Conservation (phyloP, 2,329 filamentous ascomycete genomes). For the Scopulariopsis brevicaulis region DNA sequence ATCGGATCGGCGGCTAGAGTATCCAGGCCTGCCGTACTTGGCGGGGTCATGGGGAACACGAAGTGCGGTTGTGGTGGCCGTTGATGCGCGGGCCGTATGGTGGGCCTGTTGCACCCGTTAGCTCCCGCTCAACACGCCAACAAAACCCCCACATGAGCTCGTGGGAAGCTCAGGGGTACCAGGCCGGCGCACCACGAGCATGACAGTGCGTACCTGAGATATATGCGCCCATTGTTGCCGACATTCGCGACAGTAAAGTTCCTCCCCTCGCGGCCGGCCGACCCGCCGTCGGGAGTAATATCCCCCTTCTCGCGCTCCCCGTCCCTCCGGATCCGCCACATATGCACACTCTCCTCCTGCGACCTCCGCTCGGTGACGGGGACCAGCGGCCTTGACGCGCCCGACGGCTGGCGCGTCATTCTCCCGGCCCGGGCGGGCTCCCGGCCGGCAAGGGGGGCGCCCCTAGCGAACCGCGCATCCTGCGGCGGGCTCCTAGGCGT, state of each 20-base stretch:
- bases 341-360: constrained; percentile 24
- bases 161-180: not conserved
- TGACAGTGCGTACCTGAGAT: constrained; percentile 52
- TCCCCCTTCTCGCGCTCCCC: constrained; percentile 43
- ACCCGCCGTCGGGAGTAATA: constrained; percentile 47
- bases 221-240: constrained; percentile 73
- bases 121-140: not conserved
- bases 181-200: not conserved
- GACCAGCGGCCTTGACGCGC: constrained; percentile 7
- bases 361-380: constrained; percentile 25
- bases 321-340: constrained; percentile 32
- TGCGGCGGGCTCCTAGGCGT: not conserved
- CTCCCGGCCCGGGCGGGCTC: constrained; percentile 1
- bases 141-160: not conserved
- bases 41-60: constrained; percentile 48
- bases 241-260: constrained; percentile 75
- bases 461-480: not conserved
- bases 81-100: constrained; percentile 48
- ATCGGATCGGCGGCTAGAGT: constrained; percentile 19
- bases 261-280: constrained; percentile 52
- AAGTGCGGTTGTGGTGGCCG: constrained; percentile 50
- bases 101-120: constrained; percentile 33
- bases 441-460: not conserved
- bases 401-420: constrained; percentile 7
- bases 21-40: constrained; percentile 46